Percentiles rank a stretch among this genome's conserved stretches.
These are phyloP conservation scores for Neohortaea acidophila DNA, from an alignment of 495 filamentous ascomycete species.

Conservation along the genomic window DNA sequence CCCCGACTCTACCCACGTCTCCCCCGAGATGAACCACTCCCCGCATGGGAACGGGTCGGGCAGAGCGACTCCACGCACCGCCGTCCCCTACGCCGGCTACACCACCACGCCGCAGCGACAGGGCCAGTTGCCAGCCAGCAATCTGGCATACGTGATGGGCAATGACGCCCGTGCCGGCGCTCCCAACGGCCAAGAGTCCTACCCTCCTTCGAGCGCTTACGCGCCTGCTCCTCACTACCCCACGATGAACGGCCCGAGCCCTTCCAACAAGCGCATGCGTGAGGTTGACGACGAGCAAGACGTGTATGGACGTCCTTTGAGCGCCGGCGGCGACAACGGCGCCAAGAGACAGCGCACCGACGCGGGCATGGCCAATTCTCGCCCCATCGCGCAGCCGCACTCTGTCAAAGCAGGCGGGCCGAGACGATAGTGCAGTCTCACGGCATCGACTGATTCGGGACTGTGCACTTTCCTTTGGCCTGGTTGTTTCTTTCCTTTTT, in stretches of 20 bases:
- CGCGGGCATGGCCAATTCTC: constrained; percentile 4
- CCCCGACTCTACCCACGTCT: constrained; percentile 66
- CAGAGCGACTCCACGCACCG: constrained; percentile 71
- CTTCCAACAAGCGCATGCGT: constrained; percentile 64
- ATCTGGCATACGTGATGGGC: constrained; percentile 79
- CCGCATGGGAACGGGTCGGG: constrained; percentile 77
- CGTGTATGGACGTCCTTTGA: constrained; percentile 52
- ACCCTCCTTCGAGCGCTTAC: constrained; percentile 37
- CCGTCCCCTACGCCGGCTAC: constrained; percentile 53
- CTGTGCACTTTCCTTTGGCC: too few species aligned
- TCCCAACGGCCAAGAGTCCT: constrained; percentile 49
- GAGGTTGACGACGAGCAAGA: constrained; percentile 59
- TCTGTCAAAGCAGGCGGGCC: constrained; percentile 13
- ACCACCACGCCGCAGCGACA: constrained; percentile 64
- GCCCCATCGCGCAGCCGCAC: constrained; percentile 17
- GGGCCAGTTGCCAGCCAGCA: constrained; percentile 51
- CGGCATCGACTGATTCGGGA: too few species aligned
- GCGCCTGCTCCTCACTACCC: constrained; percentile 42
- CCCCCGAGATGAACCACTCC: constrained; percentile 73
- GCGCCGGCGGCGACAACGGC: constrained; percentile 36
- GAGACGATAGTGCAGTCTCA: constrained; percentile 13
- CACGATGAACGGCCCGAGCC: constrained; percentile 49
- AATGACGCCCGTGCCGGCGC: constrained; percentile 53
- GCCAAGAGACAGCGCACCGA: constrained; percentile 50
- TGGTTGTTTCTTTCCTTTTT: too few species aligned